Base-by-base conservation (phyloP, 1,139 yeast species). In the Candida sanyaensis region DNA sequence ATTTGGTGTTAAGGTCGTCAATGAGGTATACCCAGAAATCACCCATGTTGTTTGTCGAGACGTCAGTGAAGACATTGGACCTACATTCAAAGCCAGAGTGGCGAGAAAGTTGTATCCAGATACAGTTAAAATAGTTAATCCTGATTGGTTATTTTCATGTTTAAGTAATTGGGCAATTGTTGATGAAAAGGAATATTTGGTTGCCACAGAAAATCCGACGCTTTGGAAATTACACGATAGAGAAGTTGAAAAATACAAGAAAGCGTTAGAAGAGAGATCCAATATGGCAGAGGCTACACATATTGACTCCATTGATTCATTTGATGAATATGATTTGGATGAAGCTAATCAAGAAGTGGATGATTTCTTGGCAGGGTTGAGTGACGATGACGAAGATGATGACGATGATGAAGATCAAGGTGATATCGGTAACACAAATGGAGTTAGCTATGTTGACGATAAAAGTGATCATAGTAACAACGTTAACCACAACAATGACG, bases 111-210 rank as follows among this genome's bases (percentile, higher is more conserved):
- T 83, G 41, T 68, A 84, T 43, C 86, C 87, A 2, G 75, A 84
- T 10, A 86, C 86, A 33, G 46, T 54, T 10, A 85, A 87, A 58
- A 80, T 93, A 30, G 96, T 93, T n/a, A 86, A 84, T 59, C 91
- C 96, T 1, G 95, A 88, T 60, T 93, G 99, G 99, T 68, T 93
- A 4, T 91, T 91, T 69, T 85, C 88, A 24, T 88, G 97, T 63
- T 75, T 93, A 54, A 84, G 91, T 12, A 68, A 77, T 17, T 93
- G 99, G 98, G 71, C 73, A 45, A 80, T 78, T 46, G 84, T 84
- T 0, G 83, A 85, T 29, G 96, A 88, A 57, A 71, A 64, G 3
- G 81, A 79, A 7, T 91, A 76, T 61, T 65, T 76, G 44, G 69
- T 91, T n/a, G 66, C 71, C 9, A 74, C 80, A 10, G 73, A 71